Percentiles rank a stretch among this genome's conserved stretches.
These are phyloP conservation scores for Eimeria tenella DNA, from an alignment of 169 alveolate species.

Conservation along the genomic window DNA sequence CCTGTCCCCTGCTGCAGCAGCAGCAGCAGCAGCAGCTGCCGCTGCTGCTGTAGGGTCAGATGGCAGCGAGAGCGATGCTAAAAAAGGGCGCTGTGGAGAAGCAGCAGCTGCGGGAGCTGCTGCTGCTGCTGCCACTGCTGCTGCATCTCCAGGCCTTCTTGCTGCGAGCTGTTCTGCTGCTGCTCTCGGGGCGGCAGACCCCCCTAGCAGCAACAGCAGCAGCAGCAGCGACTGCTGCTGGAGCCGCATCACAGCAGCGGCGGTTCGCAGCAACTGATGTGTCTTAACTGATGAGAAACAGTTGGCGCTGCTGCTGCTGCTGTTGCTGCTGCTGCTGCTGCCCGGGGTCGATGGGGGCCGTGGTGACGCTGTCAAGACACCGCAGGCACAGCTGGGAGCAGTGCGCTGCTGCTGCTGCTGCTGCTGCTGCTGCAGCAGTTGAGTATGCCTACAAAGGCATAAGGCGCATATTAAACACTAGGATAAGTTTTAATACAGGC, in stretches of 20 bases:
- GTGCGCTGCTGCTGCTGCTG: slow-evolving; percentile 15
- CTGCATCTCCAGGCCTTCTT: not conserved
- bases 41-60: not conserved
- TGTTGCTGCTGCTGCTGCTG: slow-evolving; percentile 43
- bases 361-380: not conserved
- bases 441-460: not conserved
- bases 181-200: slow-evolving; percentile 3
- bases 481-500: not conserved
- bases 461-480: not conserved
- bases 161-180: slow-evolving; percentile 43
- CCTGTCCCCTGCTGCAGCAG: too few species aligned
- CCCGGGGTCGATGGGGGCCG: not conserved
- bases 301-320: not conserved
- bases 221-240: slow-evolving; percentile 43
- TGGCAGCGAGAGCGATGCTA: not conserved
- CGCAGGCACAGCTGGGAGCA: not conserved
- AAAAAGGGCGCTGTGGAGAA: not conserved
- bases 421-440: not conserved
- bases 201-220: slow-evolving; percentile 15
- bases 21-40: not conserved
- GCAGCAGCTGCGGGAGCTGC: not conserved
- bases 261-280: not conserved
- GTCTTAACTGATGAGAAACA: not conserved
- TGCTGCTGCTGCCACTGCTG: slow-evolving; percentile 5
- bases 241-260: slow-evolving; percentile 19